Base-by-base conservation (phyloP, 805 yeast genomes). In the Hemisphaericaspora nanyangensis region DNA sequence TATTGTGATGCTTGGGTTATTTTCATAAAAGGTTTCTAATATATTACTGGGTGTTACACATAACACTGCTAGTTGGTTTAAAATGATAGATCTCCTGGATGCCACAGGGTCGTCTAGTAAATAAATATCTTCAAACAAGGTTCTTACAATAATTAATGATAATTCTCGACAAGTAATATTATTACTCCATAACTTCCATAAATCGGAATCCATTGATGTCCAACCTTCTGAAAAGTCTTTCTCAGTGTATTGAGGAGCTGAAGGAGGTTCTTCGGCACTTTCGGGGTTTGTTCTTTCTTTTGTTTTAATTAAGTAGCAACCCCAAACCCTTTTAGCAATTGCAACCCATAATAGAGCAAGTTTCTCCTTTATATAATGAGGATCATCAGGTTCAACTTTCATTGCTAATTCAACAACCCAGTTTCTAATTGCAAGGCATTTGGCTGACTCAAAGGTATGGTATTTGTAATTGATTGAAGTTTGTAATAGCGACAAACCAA, bases 41-140 rank as follows among this genome's bases (percentile, higher is more conserved):
- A 85, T 74, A 6, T 70, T 67, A 42, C 78, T 79, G 0, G 95
- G 84, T 1, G 95, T 79, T 7, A 88, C 80, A 15, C 90, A 77
- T 60, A 89, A 86, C 5, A 91, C 85, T 56, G 95, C 83, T 35
- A 88, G 74, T 24, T 95, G 88, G 36, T 84, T 82, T 28, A 91
- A 72, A 1, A 85, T 74, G n/a, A 79, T 73, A 40, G 83, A 77
- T 52, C 98, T 73, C 48, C 80, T 83, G 25, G 90, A 72, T 2
- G 96, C 96, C 16, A 88, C 77, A 17, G 96, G 84, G 56, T 93
- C 99, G 49, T 93, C 98, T 34, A 93, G 70, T 37, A 95, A 68
- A 55, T 88, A 93, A 8, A 93, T 79, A 56, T 93, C 99, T 62
- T 93, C 99, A 55, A 91, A 93, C 13, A 93, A 62, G 3, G 95